phyloP scores from a whole-genome alignment of 768 basidiomycete genomes.

The Mycena galopus region DNA sequence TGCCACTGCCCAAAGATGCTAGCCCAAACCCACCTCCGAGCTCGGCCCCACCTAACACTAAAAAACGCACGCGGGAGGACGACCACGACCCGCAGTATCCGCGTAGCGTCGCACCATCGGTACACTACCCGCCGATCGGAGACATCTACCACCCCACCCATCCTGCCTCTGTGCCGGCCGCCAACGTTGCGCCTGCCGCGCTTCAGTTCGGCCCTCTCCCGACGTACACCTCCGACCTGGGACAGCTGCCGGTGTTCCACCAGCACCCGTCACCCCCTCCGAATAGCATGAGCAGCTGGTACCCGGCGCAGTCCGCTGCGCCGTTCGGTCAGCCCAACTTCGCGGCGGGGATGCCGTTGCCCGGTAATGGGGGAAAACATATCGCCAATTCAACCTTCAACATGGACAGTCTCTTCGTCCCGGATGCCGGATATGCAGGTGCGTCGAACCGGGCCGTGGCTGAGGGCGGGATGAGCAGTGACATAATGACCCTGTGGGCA shows the following conservation, averaged over 20 bases:
- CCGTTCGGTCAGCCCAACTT: conserved; percentile 26
- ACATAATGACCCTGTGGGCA: conserved; percentile 23
- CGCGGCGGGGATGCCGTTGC: not conserved
- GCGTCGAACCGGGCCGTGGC: not conserved
- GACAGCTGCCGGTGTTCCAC: conserved; percentile 16
- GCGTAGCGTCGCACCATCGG: not conserved
- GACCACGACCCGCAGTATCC: not conserved
- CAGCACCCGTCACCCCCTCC: not conserved
- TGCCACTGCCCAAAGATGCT: conserved; percentile 27
- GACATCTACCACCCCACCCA: not conserved
- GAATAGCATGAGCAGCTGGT: conserved; percentile 18
- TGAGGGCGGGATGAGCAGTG: too few species aligned
- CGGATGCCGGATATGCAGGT: not conserved
- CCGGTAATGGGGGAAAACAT: not conserved
- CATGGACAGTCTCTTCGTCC: not conserved
- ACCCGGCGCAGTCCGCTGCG: conserved; percentile 19
- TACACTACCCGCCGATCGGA: not conserved
- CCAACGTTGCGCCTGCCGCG: not conserved
- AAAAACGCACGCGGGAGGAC: conserved; percentile 3
- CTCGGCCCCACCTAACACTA: not conserved
- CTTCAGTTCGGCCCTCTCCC: conserved; percentile 1
- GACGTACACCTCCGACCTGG: conserved; percentile 26
- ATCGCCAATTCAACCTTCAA: not conserved
- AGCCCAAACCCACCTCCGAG: not conserved
- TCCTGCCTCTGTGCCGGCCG: not conserved